These are phyloP conservation scores for Paramarasmius palmivorus DNA, from an alignment of 1,284 basidiomycete genomes.

Conservation along the genomic window DNA sequence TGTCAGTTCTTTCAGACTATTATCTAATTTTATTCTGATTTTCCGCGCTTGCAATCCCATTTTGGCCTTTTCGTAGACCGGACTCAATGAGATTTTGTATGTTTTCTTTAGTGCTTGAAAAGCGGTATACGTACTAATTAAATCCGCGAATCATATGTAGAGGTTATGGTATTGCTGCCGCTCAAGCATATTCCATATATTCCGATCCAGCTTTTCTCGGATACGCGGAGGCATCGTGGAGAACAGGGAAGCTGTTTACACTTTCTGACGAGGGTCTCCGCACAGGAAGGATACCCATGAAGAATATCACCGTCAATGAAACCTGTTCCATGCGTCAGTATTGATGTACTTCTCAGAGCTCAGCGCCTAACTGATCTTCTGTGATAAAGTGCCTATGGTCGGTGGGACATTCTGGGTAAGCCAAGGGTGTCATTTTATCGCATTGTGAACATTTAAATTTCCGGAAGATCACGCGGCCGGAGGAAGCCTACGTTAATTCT, in stretches of 20 bases:
- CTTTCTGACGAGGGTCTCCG: background rate
- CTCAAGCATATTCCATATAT: background rate
- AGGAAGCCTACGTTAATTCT: background rate
- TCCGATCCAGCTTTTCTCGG: background rate
- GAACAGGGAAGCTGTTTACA: background rate
- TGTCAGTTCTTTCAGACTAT: too few relatives aligned
- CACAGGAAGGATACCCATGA: background rate
- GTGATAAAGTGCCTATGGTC: slow-evolving; percentile 9
- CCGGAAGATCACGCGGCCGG: background rate
- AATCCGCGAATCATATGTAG: background rate
- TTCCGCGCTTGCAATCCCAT: too few relatives aligned
- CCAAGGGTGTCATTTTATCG: too few relatives aligned
- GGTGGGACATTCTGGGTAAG: slow-evolving; percentile 6
- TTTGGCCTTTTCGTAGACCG: too few relatives aligned
- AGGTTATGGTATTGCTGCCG: background rate
- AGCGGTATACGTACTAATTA: too few relatives aligned
- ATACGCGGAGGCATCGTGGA: background rate
- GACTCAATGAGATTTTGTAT: background rate
- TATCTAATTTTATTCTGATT: too few relatives aligned
- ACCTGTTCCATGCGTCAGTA: background rate
- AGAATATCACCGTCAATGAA: background rate
- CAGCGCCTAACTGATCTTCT: too few relatives aligned
- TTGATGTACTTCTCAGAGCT: background rate
- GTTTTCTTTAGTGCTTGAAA: background rate
- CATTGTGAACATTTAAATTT: background rate